Conservation (phyloP, 495 filamentous ascomycete species). For the Penicillium arizonense region DNA sequence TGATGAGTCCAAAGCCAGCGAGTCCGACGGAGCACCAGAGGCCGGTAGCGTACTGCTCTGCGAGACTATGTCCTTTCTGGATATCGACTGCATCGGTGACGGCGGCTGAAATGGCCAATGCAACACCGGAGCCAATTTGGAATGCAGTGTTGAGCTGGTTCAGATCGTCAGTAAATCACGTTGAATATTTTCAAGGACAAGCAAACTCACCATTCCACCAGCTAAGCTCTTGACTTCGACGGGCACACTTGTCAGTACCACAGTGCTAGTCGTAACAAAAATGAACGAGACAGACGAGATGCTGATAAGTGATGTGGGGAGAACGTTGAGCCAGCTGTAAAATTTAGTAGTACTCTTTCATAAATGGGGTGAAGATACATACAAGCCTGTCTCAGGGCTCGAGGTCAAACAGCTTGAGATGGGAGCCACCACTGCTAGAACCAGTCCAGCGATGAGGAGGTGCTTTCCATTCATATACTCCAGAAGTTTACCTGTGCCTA, state of each 20-base stretch:
- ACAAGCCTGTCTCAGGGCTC: slow-evolving; percentile 27
- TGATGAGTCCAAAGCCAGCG: slow-evolving; percentile 29
- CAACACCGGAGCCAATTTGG: slow-evolving; percentile 38
- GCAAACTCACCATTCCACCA: slow-evolving; percentile 31
- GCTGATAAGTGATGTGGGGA: slow-evolving; percentile 35
- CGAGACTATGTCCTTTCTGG: slow-evolving; percentile 27
- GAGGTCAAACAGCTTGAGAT: slow-evolving; percentile 32
- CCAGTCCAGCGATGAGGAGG: slow-evolving; percentile 26
- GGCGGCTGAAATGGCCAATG: slow-evolving; percentile 36
- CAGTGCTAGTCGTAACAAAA: slow-evolving; percentile 37
- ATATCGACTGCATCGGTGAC: slow-evolving; percentile 36
- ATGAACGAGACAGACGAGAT: slow-evolving; percentile 40
- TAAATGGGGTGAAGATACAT: slow-evolving; percentile 1
- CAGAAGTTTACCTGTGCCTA: slow-evolving; percentile 35
- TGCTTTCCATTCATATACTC: slow-evolving; percentile 40
- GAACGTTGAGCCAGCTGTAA: slow-evolving; percentile 34
- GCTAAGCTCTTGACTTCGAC: slow-evolving; percentile 33
- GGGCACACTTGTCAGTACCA: slow-evolving; percentile 34
- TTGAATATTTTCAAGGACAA: not conserved
- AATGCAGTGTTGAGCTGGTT: slow-evolving; percentile 37
- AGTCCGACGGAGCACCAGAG: slow-evolving; percentile 36
- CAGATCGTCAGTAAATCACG: slow-evolving; percentile 1
- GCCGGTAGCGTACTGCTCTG: slow-evolving; percentile 35
- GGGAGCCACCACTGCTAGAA: slow-evolving; percentile 31
- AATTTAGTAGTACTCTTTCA: slow-evolving; percentile 5